Percentiles rank a stretch among this genome's conserved stretches.
Evolutionary conservation across 192 early-diverging fungal species (phyloP).

Genomic region (Diversispora epigaea): DNA sequence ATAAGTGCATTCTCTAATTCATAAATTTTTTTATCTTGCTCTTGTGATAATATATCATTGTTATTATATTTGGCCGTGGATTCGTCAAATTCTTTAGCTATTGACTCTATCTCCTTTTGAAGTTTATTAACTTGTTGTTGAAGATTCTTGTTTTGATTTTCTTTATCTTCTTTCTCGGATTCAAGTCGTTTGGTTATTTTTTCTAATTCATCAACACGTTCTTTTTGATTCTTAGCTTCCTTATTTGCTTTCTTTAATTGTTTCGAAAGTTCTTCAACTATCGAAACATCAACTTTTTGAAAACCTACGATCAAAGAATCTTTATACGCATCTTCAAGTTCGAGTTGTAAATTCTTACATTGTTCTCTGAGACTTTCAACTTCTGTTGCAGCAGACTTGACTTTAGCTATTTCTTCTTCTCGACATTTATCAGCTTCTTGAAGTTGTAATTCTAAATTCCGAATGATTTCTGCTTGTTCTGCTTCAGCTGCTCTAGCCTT

Average conservation of each 20-base stretch:
- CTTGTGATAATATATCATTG: constrained; percentile 28
- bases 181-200: constrained; percentile 6
- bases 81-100: constrained; percentile 41
- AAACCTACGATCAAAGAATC: not conserved
- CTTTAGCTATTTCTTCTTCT: not conserved
- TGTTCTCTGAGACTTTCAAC: not conserved
- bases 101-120: constrained; percentile 39
- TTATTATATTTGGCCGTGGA: constrained; percentile 37
- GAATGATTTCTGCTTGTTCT: not conserved
- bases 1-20: constrained; percentile 35
- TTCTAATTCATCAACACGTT: constrained; percentile 23
- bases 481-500: not conserved
- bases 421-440: not conserved
- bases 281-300: not conserved
- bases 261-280: constrained; percentile 13
- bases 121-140: constrained; percentile 31
- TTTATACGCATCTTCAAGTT: not conserved
- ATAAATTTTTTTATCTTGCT: constrained; percentile 39
- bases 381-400: not conserved
- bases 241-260: not conserved
- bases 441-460: not conserved
- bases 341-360: not conserved
- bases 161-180: not conserved
- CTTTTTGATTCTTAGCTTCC: not conserved
- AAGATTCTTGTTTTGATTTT: not conserved